Evolutionary conservation across 495 filamentous ascomycete species (phyloP).

Genomic region (Hypoxylon fuscum): DNA sequence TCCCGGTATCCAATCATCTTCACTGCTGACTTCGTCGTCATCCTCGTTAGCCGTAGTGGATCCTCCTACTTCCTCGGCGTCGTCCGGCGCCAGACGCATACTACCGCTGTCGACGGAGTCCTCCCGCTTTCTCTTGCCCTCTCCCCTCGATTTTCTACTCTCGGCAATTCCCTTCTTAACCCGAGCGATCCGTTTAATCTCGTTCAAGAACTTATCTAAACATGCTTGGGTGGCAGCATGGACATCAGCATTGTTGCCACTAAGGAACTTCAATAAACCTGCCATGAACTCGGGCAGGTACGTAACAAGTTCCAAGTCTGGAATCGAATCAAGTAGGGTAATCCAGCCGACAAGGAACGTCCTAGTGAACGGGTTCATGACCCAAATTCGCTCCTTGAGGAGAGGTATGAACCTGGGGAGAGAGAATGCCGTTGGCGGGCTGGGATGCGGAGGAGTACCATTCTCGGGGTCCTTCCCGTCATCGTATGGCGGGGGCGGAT

Average conservation of each 20-base stretch:
- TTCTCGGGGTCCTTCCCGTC: conserved; percentile 59
- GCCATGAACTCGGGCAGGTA: conserved; percentile 92
- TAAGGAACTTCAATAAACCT: conserved; percentile 90
- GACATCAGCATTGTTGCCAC: conserved; percentile 90
- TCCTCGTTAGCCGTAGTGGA: conserved; percentile 70
- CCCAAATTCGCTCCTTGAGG: conserved; percentile 89
- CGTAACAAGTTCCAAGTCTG: conserved; percentile 92
- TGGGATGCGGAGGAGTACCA: conserved; percentile 57
- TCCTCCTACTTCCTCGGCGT: conserved; percentile 65
- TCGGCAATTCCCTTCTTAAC: conserved; percentile 93
- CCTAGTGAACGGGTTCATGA: conserved; percentile 91
- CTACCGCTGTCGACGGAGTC: conserved; percentile 71
- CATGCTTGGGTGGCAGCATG: conserved; percentile 89
- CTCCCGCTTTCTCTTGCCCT: conserved; percentile 72
- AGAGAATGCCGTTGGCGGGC: conserved; percentile 89
- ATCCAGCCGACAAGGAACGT: conserved; percentile 98
- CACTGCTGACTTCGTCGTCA: conserved; percentile 63
- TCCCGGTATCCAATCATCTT: conserved; percentile 95
- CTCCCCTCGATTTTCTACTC: conserved; percentile 75
- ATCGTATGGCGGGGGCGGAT: conserved; percentile 51
- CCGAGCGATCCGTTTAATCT: conserved; percentile 93
- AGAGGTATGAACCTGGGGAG: conserved; percentile 91
- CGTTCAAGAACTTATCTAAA: conserved; percentile 89
- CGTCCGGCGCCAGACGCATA: conserved; percentile 50
- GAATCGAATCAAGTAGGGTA: conserved; percentile 92